A percentile compares a stretch with the other conserved stretches of the same genome.
Evolutionary conservation across 306 rosid species (phyloP).

Genomic region (Dalbergia cultrata): DNA sequence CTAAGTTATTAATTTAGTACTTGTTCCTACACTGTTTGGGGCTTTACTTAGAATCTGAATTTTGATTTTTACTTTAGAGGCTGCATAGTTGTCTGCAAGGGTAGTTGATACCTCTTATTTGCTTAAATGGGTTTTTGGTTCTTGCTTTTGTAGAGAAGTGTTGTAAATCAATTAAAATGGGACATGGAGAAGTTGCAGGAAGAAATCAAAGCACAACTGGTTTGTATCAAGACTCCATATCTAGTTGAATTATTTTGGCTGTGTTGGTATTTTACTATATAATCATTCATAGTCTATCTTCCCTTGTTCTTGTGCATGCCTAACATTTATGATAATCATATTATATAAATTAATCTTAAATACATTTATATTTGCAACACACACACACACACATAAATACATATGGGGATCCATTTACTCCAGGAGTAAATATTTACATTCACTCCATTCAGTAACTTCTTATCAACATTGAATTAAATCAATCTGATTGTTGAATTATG

Average conservation of each 20-base stretch:
- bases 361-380: neutral
- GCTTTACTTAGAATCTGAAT: constrained; percentile 1
- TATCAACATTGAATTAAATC: too few relatives aligned
- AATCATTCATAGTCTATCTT: constrained; percentile 22
- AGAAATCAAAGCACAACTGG: constrained; percentile 84
- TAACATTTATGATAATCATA: constrained; percentile 28
- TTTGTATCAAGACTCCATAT: constrained; percentile 52
- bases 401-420: too few relatives aligned
- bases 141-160: constrained; percentile 67
- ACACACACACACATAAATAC: too few relatives aligned
- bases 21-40: constrained; percentile 37
- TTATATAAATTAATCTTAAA: neutral
- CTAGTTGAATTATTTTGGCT: constrained; percentile 27
- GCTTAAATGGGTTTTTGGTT: constrained; percentile 35
- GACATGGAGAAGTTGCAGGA: constrained; percentile 83
- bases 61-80: constrained; percentile 34
- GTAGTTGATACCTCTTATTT: constrained; percentile 15
- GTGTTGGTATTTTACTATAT: constrained; percentile 25
- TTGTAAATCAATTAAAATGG: constrained; percentile 82
- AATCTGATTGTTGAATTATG: too few relatives aligned
- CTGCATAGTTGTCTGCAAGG: constrained; percentile 31
- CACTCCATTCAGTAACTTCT: too few relatives aligned
- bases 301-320: constrained; percentile 12
- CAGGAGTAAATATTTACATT: too few relatives aligned
- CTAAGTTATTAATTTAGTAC: constrained; percentile 21